These are phyloP conservation scores for Plasmopara viticola DNA, from an alignment of 352 stramenopile genomes.

Conservation along the genomic window DNA sequence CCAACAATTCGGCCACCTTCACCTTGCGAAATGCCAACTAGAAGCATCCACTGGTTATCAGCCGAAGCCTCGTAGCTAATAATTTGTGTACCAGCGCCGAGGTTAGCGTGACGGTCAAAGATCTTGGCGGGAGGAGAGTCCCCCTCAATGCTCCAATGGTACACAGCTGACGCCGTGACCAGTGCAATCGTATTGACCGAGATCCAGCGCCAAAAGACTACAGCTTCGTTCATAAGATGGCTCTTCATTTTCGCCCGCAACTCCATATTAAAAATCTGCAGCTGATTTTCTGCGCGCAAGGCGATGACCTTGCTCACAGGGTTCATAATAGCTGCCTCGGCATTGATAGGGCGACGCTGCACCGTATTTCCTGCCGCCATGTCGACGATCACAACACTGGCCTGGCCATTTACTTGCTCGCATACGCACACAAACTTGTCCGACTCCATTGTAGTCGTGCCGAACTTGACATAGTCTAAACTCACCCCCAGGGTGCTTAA, in stretches of 20 bases:
- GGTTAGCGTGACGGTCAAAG: constrained; percentile 95
- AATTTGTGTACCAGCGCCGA: constrained; percentile 94
- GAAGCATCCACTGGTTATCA: constrained; percentile 98
- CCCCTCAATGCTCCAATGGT: constrained; percentile 97
- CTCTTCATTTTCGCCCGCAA: constrained; percentile 98
- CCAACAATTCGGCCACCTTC: constrained; percentile 90
- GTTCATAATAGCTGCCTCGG: constrained; percentile 99
- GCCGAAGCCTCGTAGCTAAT: constrained; percentile 99
- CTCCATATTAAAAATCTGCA: constrained; percentile 99
- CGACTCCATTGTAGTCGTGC: constrained; percentile 95
- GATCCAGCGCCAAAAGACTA: constrained; percentile 99
- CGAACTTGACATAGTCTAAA: constrained; percentile 90
- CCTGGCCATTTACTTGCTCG: constrained; percentile 83
- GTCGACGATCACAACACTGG: constrained; percentile 91
- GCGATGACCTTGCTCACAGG: constrained; percentile 91
- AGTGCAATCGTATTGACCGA: constrained; percentile 95
- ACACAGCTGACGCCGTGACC: constrained; percentile 95
- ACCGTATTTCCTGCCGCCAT: constrained; percentile 83
- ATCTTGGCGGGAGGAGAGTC: constrained; percentile 91
- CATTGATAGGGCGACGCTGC: constrained; percentile 94
- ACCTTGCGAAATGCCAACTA: constrained; percentile 96
- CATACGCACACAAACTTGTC: constrained; percentile 96
- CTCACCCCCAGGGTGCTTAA: constrained; percentile 85
- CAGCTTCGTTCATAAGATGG: constrained; percentile 87
- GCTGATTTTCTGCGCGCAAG: constrained; percentile 84